Evolutionary conservation across 225 moss, liverwort and hornwort genomes (phyloP).

Genomic region (Pseudoscleropodium purum): DNA sequence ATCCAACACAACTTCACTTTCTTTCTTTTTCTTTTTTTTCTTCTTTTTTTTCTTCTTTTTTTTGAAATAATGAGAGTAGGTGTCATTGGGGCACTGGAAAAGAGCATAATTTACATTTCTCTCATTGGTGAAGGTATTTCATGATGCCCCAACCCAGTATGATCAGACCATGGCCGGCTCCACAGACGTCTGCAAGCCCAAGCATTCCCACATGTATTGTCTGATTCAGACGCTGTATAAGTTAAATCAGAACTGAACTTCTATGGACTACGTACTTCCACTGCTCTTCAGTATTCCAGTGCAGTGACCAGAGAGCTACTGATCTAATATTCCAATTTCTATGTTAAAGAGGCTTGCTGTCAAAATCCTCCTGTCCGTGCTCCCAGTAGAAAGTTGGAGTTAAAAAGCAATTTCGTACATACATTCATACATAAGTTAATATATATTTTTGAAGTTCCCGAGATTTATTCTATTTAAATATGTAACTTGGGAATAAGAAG

Average conservation of each 20-base stretch:
- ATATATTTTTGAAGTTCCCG: not conserved
- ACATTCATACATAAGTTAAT: too few species aligned
- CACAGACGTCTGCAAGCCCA: not conserved
- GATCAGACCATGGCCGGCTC: not conserved
- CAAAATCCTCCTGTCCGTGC: not conserved
- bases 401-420: not conserved
- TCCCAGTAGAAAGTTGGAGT: not conserved
- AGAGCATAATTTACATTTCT: not conserved
- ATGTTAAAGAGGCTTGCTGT: too few species aligned
- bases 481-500: not conserved
- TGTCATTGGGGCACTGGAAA: not conserved
- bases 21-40: not conserved
- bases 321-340: not conserved
- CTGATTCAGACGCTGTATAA: not conserved
- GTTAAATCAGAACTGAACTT: not conserved
- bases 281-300: not conserved
- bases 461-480: not conserved
- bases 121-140: not conserved
- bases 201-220: not conserved
- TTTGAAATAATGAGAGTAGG: not conserved
- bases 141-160: not conserved
- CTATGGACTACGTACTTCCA: not conserved
- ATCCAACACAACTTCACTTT: not conserved
- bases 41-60: not conserved
- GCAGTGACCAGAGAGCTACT: not conserved